Conservation (phyloP, 495 filamentous ascomycete genomes). For the Pyronema omphalodes region DNA sequence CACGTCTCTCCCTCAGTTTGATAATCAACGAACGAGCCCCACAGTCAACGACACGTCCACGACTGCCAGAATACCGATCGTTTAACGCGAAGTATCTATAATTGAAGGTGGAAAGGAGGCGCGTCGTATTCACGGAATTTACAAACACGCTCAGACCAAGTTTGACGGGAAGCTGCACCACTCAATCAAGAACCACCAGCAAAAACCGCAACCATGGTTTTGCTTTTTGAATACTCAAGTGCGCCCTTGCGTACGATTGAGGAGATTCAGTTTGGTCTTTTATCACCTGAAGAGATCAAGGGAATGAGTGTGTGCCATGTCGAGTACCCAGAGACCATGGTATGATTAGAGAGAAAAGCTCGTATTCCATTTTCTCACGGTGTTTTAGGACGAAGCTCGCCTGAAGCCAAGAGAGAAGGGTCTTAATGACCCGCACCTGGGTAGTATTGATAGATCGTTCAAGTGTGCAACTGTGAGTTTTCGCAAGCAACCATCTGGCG, state of each 20-base stretch:
- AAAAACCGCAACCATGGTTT: slow-evolving; percentile 52
- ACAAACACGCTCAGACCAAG: neutral
- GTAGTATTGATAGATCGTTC: slow-evolving; percentile 82
- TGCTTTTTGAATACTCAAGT: slow-evolving; percentile 78
- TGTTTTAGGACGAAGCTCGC: slow-evolving; percentile 57
- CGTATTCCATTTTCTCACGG: slow-evolving; percentile 6
- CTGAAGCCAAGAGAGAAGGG: slow-evolving; percentile 72
- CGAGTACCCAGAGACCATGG: slow-evolving; percentile 92
- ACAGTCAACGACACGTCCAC: neutral
- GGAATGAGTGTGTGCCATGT: slow-evolving; percentile 87
- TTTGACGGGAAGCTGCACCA: neutral
- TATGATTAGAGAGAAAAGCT: slow-evolving; percentile 22
- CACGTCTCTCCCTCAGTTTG: neutral
- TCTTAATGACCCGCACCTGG: slow-evolving; percentile 82
- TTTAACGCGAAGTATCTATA: neutral
- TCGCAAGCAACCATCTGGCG: neutral
- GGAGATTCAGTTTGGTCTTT: slow-evolving; percentile 95
- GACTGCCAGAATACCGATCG: neutral
- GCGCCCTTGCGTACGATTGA: slow-evolving; percentile 88
- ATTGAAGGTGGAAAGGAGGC: neutral
- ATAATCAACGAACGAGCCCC: neutral
- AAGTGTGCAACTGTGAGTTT: slow-evolving; percentile 56
- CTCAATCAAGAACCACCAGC: neutral
- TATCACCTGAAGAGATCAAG: slow-evolving; percentile 95
- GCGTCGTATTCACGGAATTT: neutral